Evolutionary conservation across 768 basidiomycete genomes (phyloP).

Genomic region (Mycena metata): DNA sequence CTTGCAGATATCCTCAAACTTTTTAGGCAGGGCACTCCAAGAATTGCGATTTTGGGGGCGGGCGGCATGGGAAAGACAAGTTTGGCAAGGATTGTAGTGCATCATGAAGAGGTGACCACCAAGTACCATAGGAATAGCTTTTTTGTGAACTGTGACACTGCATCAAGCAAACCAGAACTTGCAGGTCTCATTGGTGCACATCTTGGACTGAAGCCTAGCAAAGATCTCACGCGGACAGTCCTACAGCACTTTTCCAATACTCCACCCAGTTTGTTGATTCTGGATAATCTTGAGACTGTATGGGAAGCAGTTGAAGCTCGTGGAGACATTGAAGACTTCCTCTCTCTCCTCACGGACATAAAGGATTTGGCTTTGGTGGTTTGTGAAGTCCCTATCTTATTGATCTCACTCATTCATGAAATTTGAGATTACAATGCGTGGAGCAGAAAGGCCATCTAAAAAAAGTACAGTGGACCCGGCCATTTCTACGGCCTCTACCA

Average conservation of each 20-base stretch:
- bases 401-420: not conserved
- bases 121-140: too few species aligned
- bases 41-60: too few species aligned
- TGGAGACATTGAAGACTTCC: not conserved
- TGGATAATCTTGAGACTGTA: constrained; percentile 1
- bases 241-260: not conserved
- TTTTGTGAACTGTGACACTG: not conserved
- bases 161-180: not conserved
- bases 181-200: constrained; percentile 1
- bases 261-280: not conserved
- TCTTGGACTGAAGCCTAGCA: not conserved
- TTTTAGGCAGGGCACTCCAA: too few species aligned
- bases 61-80: too few species aligned
- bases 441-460: not conserved
- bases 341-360: not conserved
- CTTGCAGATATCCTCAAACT: too few species aligned
- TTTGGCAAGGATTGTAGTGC: too few species aligned
- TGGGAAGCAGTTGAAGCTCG: not conserved
- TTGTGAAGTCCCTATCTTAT: too few species aligned
- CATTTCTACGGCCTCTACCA: not conserved
- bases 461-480: constrained; percentile 1
- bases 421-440: not conserved
- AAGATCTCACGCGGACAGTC: not conserved
- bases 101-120: too few species aligned
- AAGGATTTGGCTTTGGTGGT: not conserved